These are phyloP conservation scores for Elongisporangium prolatum DNA, from an alignment of 352 stramenopile species.

Conservation along the genomic window DNA sequence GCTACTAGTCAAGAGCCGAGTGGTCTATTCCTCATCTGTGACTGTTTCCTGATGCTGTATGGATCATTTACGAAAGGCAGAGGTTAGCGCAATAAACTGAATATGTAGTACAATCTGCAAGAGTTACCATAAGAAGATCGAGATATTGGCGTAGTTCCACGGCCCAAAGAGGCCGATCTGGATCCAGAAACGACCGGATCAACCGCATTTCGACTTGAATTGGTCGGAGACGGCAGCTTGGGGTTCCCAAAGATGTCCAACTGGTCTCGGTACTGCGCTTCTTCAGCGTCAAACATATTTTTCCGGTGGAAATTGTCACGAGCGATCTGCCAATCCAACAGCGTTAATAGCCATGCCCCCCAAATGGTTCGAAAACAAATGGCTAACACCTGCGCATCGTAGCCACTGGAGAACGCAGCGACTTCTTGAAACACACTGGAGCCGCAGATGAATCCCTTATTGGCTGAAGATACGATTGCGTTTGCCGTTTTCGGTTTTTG, in stretches of 20 bases:
- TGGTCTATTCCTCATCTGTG: background rate
- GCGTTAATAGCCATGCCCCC: background rate
- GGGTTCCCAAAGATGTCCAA: slow-evolving; percentile 63
- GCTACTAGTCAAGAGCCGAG: background rate
- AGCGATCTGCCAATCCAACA: slow-evolving; percentile 13
- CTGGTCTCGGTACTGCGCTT: slow-evolving; percentile 41
- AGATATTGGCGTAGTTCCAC: background rate
- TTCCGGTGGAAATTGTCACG: slow-evolving; percentile 42
- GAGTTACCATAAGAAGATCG: slow-evolving; percentile 13
- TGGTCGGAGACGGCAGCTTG: slow-evolving; percentile 30
- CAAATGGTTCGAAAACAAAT: no score
- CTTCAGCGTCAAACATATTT: slow-evolving; percentile 55
- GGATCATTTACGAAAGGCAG: background rate
- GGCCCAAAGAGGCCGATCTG: background rate
- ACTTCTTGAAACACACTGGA: slow-evolving; percentile 50
- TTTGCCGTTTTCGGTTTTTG: slow-evolving; percentile 20
- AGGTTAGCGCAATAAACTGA: background rate
- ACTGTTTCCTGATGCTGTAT: background rate
- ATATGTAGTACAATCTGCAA: no score
- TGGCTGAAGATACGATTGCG: slow-evolving; percentile 10
- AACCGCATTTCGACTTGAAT: slow-evolving; percentile 5
- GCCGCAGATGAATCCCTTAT: slow-evolving; percentile 57
- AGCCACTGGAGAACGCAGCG: slow-evolving; percentile 54
- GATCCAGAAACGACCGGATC: background rate
- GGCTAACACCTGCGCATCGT: slow-evolving; percentile 39